A percentile compares a stretch with the other conserved stretches of the same genome.
phyloP scores from a whole-genome alignment of 2,329 filamentous ascomycete species.

The Piedraia hortae region DNA sequence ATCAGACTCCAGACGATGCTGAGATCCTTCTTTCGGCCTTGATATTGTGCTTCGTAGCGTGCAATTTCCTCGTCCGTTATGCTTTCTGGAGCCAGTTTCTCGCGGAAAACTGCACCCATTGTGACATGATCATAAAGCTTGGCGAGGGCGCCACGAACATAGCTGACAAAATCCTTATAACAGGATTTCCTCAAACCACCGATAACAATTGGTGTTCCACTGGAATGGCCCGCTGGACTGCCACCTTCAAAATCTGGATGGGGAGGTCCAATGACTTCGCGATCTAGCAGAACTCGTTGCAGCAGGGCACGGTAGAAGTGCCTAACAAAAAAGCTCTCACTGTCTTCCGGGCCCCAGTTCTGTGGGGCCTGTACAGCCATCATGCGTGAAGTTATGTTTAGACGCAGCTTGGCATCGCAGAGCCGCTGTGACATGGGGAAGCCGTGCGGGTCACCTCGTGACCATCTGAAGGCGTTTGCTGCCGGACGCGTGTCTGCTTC shows the following conservation, averaged over 20 bases:
- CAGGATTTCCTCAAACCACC: constrained; percentile 58
- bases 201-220: constrained; percentile 50
- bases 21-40: constrained; percentile 45
- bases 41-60: constrained; percentile 38
- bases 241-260: constrained; percentile 7
- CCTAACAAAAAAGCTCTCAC: constrained; percentile 64
- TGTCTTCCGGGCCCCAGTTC: constrained; percentile 68
- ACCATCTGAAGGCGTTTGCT: constrained; percentile 1
- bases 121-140: constrained; percentile 39
- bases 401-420: constrained; percentile 17
- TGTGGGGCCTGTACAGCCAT: constrained; percentile 90
- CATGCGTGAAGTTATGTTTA: constrained; percentile 93
- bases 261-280: constrained; percentile 40
- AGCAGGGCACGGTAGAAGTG: constrained; percentile 82
- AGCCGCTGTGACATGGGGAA: constrained; percentile 73
- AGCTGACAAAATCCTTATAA: constrained; percentile 46
- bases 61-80: constrained; percentile 51
- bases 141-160: constrained; percentile 51
- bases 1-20: constrained; percentile 81
- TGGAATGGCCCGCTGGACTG: constrained; percentile 11
- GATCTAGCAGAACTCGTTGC: constrained; percentile 77
- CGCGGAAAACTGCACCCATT: constrained; percentile 19
- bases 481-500: no score
- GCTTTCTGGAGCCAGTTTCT: constrained; percentile 29
- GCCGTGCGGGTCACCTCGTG: constrained; percentile 44